phyloP scores from a whole-genome alignment of 75 land plant genomes.

The Pinus albicaulis region DNA sequence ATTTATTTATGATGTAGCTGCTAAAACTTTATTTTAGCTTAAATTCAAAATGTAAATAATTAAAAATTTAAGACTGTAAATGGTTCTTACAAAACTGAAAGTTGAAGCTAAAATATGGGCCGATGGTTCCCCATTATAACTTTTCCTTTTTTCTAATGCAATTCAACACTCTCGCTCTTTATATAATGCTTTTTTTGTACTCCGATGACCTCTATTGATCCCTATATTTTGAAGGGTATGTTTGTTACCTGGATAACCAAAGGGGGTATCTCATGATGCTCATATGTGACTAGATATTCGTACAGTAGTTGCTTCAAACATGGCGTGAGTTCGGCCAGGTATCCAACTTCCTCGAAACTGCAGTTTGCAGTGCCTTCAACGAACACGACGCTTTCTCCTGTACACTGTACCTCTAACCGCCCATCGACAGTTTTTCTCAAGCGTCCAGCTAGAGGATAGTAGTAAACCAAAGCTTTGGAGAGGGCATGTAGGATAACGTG shows the following conservation, averaged over 20 bases:
- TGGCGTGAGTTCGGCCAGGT: conserved; percentile 63
- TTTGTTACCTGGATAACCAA: conserved; percentile 66
- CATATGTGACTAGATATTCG: conserved; percentile 60
- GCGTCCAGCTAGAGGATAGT: conserved; percentile 83
- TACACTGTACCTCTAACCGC: conserved; percentile 72
- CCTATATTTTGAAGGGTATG: too few relatives aligned
- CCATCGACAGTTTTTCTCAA: conserved; percentile 59
- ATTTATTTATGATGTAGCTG: too few relatives aligned
- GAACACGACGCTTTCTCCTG: conserved; percentile 74
- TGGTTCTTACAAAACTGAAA: too few relatives aligned
- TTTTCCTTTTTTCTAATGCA: too few relatives aligned
- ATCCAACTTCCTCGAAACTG: conserved; percentile 56
- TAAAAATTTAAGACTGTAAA: too few relatives aligned
- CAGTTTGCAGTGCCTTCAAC: conserved; percentile 78
- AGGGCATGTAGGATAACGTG: conserved; percentile 54
- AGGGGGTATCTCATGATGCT: conserved; percentile 72
- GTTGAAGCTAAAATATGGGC: too few relatives aligned
- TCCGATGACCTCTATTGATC: too few relatives aligned
- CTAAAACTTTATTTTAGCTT: too few relatives aligned
- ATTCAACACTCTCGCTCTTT: too few relatives aligned
- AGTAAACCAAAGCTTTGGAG: conserved; percentile 58
- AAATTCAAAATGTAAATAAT: too few relatives aligned
- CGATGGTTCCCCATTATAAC: too few relatives aligned
- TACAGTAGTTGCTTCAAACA: conserved; percentile 76
- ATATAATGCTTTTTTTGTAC: too few relatives aligned